A percentile compares a stretch with the other conserved stretches of the same genome.
These are phyloP conservation scores for Calonectria hawksworthii DNA, from an alignment of 2,329 filamentous ascomycete species.

Conservation along the genomic window DNA sequence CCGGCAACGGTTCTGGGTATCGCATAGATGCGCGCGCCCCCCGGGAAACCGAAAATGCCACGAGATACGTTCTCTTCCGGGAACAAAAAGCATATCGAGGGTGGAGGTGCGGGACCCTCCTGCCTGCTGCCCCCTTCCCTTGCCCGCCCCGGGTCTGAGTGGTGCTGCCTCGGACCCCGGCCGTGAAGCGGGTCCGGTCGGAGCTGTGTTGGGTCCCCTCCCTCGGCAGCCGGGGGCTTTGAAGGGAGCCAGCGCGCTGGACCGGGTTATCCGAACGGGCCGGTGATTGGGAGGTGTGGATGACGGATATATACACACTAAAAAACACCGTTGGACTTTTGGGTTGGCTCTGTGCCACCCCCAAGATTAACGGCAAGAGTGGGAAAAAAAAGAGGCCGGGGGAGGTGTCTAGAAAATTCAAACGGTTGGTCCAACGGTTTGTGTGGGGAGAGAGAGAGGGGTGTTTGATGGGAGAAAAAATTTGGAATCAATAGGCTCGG, in stretches of 20 bases:
- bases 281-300: neutral
- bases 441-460: neutral
- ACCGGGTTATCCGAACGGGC: neutral
- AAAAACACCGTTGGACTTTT: no score
- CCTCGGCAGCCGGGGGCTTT: neutral
- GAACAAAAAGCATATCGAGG: constrained; percentile 3
- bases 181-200: neutral
- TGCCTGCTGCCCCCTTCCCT: neutral
- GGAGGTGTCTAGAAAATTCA: neutral
- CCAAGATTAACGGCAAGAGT: neutral
- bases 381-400: neutral
- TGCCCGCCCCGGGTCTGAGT: constrained; percentile 8
- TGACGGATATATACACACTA: neutral
- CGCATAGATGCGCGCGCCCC: neutral
- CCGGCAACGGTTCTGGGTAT: neutral
- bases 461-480: neutral
- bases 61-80: neutral
- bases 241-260: neutral
- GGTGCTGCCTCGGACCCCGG: neutral
- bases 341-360: neutral
- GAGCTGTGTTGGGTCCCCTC: neutral
- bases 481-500: constrained; percentile 12
- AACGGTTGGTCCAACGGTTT: neutral
- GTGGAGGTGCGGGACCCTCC: neutral
- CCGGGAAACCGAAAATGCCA: neutral